Base-by-base conservation (phyloP, 768 basidiomycete species). In the Lactifluus echinatus region DNA sequence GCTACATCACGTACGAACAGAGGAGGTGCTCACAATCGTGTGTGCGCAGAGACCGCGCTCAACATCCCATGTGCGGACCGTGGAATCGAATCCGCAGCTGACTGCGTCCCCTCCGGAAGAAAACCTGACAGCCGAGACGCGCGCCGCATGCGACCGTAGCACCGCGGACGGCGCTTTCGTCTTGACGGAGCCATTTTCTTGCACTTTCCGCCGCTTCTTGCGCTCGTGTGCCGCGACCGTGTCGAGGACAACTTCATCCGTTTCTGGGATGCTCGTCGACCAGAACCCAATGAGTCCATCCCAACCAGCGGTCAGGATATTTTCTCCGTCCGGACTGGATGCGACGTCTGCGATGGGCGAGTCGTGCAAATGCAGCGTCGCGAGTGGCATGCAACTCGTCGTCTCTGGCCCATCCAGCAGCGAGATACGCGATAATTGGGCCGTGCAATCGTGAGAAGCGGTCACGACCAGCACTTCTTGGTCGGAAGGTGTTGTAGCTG, bases 51-150 rank as follows among this genome's bases (percentile, higher is more conserved):
- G 71, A 2, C 87, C 91, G 37, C 74, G 78, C 63, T 90, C 87
- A 3, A 86, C 75, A 66, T 96, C 92, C 95, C 95, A 99, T 2
- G 77, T 73, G 23, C 92, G 77, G 5, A 97, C 82, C 0, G 91
- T 91, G 28, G 93, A 95, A 70, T 96, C 94, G 66, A 91, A 90
- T 0, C 90, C 89, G 66, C 85, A 86, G 63, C 88, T 91, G 60
- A 83, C 82, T 28, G 84, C 93, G 55, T 39, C 58, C 17, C 71
- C 75, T 37, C 63, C 63, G 3, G 67, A 66, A 11, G 71, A 69
- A 71, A 89, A 94, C 0, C 80, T 66, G 3, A 81, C 85, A 34
- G 79, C 83, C 5, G 91, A 92, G 1, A 97, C 86, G 12, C 90
- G 76, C 19, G 78, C 87, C 0, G 84, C 84, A 69, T 98, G 96